Percentiles rank a stretch among this genome's conserved stretches.
These are phyloP conservation scores for Xylaria sp. DNA, from an alignment of 2,329 filamentous ascomycete species.

Conservation along the genomic window DNA sequence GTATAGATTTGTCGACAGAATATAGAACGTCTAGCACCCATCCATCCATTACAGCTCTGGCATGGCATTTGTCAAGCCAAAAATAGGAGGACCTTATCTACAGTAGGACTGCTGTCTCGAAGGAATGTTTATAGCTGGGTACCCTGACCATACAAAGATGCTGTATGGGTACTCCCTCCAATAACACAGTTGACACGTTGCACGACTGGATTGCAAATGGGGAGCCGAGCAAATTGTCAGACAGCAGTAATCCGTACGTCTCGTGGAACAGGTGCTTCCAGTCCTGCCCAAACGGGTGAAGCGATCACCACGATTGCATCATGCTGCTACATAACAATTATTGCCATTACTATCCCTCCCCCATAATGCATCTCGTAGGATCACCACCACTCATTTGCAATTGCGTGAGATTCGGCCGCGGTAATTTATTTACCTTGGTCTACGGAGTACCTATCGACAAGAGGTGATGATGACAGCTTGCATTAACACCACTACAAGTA, in stretches of 20 bases:
- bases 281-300: constrained; percentile 44
- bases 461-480: constrained; percentile 45
- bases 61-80: constrained; percentile 32
- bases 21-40: background rate
- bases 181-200: constrained; percentile 45
- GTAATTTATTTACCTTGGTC: constrained; percentile 29
- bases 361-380: constrained; percentile 7
- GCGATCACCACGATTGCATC: constrained; percentile 46
- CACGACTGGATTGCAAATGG: constrained; percentile 37
- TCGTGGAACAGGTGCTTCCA: constrained; percentile 44
- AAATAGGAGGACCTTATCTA: constrained; percentile 17
- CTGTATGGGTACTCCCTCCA: constrained; percentile 24
- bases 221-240: constrained; percentile 39
- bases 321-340: constrained; percentile 38
- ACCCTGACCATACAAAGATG: constrained; percentile 20
- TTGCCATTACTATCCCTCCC: constrained; percentile 29
- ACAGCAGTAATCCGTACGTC: constrained; percentile 31
- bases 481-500: constrained; percentile 22
- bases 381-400: constrained; percentile 19
- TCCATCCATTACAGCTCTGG: constrained; percentile 14
- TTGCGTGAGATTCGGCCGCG: constrained; percentile 23
- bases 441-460: too few relatives aligned
- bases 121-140: constrained; percentile 31
- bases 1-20: constrained; percentile 1
- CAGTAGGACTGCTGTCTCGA: constrained; percentile 20